Base-by-base conservation (phyloP, 2,329 filamentous ascomycete species). In the Pyrenophora seminiperda region DNA sequence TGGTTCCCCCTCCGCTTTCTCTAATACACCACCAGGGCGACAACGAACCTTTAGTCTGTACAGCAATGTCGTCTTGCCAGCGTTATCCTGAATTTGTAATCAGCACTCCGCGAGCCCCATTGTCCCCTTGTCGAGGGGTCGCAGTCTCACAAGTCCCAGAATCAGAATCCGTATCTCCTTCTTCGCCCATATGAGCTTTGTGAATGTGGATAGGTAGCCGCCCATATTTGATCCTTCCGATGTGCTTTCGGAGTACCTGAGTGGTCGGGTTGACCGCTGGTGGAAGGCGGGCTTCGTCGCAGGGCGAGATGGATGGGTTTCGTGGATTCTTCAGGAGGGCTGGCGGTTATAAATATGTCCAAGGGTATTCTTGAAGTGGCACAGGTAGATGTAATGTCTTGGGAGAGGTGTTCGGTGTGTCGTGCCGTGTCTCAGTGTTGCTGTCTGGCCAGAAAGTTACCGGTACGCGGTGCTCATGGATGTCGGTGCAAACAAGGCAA, bases 81-180 rank as follows among this genome's bases (percentile, higher is more conserved):
- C 94, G 76, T 97, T 97, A 76, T 99, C 94, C 91, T 97, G 47
- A 41, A 57, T 66, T 62, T 60, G 59, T 66, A 52, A 64, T 68
- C 59, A 70, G 62, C 58, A 19, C 24, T 38, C 19, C 19, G 18
- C 41, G 27, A 7, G 29, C 19, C 20, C n/a, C 34, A 24, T 31
- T 19, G 7, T n/a, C 24, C 14, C 11, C 27, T 18, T 18, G 19
- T 33, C 20, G 18, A 18, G 24, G 24, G 29, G 17, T 19, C 24
- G 24, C 24, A 27, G 48, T 73, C 86, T 63, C 87, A 97, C 92
- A 77, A 97, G 84, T 68, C 92, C 92, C 54, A 97, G 78, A 63
- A 97, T 97, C 74, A 99, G 77, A 77, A 99, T 99, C 66, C 94
- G 82, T 60, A 97, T 97, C 79, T 99, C 94, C 79, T 97, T 99